Evolutionary conservation across 345 rosid genomes (phyloP), one percentile per base, ranked within the genome.

Genomic region (Hibiscus trionum): DNA sequence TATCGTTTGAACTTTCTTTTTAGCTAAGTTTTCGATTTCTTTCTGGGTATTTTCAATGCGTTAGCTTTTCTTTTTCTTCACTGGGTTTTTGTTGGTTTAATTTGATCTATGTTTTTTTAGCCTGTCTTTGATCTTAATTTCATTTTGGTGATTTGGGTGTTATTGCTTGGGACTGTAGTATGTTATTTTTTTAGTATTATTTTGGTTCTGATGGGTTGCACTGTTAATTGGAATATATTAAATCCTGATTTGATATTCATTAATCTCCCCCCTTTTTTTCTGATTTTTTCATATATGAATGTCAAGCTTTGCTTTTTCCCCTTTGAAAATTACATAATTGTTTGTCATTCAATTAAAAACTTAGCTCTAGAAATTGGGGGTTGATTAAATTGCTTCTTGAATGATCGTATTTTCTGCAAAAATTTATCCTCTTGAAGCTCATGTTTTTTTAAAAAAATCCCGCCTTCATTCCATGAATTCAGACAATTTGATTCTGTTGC

Each of bases 121-220:
- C 14, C 2, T 47, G n/a, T 10, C 4, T 26, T 71, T 42, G 71
- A 69, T 80, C 35, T 55, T 61, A 72, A 37, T 56, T 67, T 31
- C 33, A 72, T 55, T 78, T 70, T 55, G 2, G 37, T 26, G 11
- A 50, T 17, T 55, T 33, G 73, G 71, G 55, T 60, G 78, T 77
- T 70, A 47, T 24, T 70, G 61, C 15, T 14, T 50, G 33, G n/a
- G 27, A 64, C 44, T 69, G 60, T 69, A 26, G 42, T 68, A 15
- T 44, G 61, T 5, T 26, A 14, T 7, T 37, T 37, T 37, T 37
- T 37, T 35, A 37, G 42, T 7, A 35, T 37, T 37, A 37, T 46
- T 64, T 72, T 11, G 31, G 15, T 26, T 76, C 53, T 42, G 42
- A 70, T 52, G 71, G 69, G 73, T 56, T 58, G 47, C 12, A 42